Evolutionary conservation across 768 basidiomycete genomes (phyloP), one percentile per base, ranked within the genome.

Genomic region (Tylopilus balloui): DNA sequence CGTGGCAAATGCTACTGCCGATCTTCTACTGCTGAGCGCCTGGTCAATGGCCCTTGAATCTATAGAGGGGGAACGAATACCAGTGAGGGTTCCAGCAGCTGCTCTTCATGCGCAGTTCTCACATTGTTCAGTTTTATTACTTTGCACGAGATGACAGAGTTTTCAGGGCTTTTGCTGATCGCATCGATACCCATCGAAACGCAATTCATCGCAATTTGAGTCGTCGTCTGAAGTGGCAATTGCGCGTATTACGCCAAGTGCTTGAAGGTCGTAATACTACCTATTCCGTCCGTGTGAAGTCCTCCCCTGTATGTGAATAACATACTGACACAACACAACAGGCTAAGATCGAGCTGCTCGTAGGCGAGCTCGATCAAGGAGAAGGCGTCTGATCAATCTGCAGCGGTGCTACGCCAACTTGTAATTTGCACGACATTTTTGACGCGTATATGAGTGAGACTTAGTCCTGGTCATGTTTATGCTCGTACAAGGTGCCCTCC

Each of bases 141-240:
- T 98, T 98, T 61, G 95, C 94, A 37, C 80, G 95, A 19, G 95
- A 98, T 66, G 86, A 92, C 53, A 81, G 94, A 29, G 82, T 89
- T 13, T 88, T 86, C 67, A 83, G 77, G 54, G 79, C 83, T 3
- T 88, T 92, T 50, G 58, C 62, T 19, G 74, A 78, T 58, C 76
- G 61, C 51, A 40, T 54, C 34, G 61, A 65, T 39, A 54, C 48
- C 24, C 69, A 79, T 58, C 74, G 73, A 57, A 60, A 57, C 47
- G 69, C 71, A 11, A 78, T 84, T 35, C 73, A 77, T 34, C 72
- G 67, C 36, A 70, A 71, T 27, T 66, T 80, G 19, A 76, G 71
- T 47, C 76, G 78, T 24, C 76, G 81, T 31, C 67, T 92, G 20
- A 83, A 79, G 56, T 84, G 82, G 80, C 88, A 93, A 62, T 58